Evolutionary conservation across 2,329 filamentous ascomycete species (phyloP), one percentile per base, ranked within the genome.

Genomic region (Huntiella decipiens): DNA sequence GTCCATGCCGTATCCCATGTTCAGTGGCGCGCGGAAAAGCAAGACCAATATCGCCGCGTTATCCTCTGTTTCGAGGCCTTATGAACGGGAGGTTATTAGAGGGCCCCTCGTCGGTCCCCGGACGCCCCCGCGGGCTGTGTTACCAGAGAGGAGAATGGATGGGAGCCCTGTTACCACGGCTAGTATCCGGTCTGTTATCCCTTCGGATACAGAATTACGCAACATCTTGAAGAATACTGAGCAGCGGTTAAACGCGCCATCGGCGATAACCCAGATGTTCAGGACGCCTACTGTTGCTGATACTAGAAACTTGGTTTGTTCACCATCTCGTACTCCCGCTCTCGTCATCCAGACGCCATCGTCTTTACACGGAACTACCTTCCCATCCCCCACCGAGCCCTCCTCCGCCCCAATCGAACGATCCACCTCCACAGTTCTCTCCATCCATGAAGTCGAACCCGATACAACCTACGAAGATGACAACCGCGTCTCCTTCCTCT

Each of bases 201-300:
- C 45, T 28, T 28, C 68, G 0, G 70, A 73, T 51, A 61, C 64
- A 8, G 68, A 68, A 1, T 55, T 75, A 19, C 60, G 64, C 1
- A 60, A 67, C 49, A 74, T 75, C 22, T 58, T 75, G 31, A 62
- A 61, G 38, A 68, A 63, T 32, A 75, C 71, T 1, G 71, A 73
- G 19, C 60, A 66, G 57, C 60, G 70, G 7, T 60, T 74, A 11
- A 59, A 46, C 11, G 31, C 32, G 5, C 40, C 47, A 6, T 46
- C 47, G 7, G 47, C 39, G 7, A 38, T 49, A 4, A 43, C 38
- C 6, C 43, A 35, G 28, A 46, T 49, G 13, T 32, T 50, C 31
- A 31, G 44, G 19, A 46, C 48, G 4, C 41, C 44, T 2, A 50
- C 48, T 16, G 44, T 41, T 2, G 44, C 44, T 11, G 38, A 46